Conservation (phyloP, 2,329 filamentous ascomycete genomes). For the Pseudocercospora cruenta region DNA sequence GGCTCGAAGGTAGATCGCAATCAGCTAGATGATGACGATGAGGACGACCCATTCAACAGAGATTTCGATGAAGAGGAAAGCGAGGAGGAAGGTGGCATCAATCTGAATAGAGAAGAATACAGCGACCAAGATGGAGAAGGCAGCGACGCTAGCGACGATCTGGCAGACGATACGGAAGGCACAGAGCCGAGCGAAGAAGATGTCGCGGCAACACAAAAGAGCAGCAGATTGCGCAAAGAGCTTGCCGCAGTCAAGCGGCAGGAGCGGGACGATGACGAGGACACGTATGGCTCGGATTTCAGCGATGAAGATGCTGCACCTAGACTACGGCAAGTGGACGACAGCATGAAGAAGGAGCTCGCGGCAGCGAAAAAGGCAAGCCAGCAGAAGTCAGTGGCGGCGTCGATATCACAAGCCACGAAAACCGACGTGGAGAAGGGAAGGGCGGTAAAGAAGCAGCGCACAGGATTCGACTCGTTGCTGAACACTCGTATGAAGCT, state of each 20-base stretch:
- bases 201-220: not conserved
- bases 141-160: conserved; percentile 33
- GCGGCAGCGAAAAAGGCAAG: conserved; percentile 45
- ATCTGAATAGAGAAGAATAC: conserved; percentile 40
- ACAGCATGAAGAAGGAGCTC: conserved; percentile 68
- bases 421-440: conserved; percentile 84
- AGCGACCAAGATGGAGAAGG: conserved; percentile 41
- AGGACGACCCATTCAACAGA: conserved; percentile 52
- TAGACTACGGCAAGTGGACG: conserved; percentile 37
- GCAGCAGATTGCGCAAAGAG: not conserved
- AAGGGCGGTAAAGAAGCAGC: conserved; percentile 80
- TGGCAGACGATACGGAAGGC: conserved; percentile 47
- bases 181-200: conserved; percentile 50
- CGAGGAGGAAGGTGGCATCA: conserved; percentile 32
- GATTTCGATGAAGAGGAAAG: conserved; percentile 53
- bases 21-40: conserved; percentile 61
- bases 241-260: not conserved
- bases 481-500: conserved; percentile 89
- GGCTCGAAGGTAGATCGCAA: conserved; percentile 75
- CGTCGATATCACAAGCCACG: conserved; percentile 67
- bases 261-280: conserved; percentile 44
- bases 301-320: not conserved
- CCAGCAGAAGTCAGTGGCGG: conserved; percentile 68
- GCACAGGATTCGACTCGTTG: conserved; percentile 82
- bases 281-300: conserved; percentile 18